Evolutionary conservation across 441 rosid species (phyloP).

Genomic region (Dalechampia spathulata): DNA sequence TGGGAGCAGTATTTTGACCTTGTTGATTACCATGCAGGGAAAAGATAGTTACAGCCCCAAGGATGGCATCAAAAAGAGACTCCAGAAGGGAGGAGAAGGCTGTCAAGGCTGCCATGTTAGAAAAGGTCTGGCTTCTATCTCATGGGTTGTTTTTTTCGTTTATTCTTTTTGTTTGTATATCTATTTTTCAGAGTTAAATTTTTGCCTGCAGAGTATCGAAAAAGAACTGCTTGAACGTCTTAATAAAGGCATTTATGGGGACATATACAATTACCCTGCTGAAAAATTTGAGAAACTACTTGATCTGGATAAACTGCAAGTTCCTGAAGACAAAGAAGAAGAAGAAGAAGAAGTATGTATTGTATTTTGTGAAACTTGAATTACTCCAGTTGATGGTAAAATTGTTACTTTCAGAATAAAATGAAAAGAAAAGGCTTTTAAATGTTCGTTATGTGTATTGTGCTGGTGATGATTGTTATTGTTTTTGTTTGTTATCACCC

Average conservation of each 20-base stretch:
- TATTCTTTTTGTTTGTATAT: background rate
- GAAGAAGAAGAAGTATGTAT: slow-evolving; percentile 29
- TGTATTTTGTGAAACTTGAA: slow-evolving; percentile 6
- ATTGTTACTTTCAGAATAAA: too few relatives aligned
- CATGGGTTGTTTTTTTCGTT: background rate
- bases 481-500: background rate
- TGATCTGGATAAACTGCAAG: slow-evolving; percentile 31
- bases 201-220: slow-evolving; percentile 52
- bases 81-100: slow-evolving; percentile 77
- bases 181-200: background rate
- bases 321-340: slow-evolving; percentile 26
- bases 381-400: background rate
- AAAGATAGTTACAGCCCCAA: slow-evolving; percentile 52
- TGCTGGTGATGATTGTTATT: too few relatives aligned
- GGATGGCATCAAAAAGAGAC: slow-evolving; percentile 57
- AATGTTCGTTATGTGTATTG: too few relatives aligned
- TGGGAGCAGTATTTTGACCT: too few relatives aligned
- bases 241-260: slow-evolving; percentile 52
- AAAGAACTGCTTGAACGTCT: slow-evolving; percentile 69
- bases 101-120: slow-evolving; percentile 60
- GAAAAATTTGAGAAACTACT: slow-evolving; percentile 37
- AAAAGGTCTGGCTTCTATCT: slow-evolving; percentile 40
- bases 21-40: slow-evolving; percentile 34
- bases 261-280: slow-evolving; percentile 54
- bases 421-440: too few relatives aligned